A percentile compares a stretch with the other conserved stretches of the same genome.
Conservation (phyloP, 2,329 filamentous ascomycete species). For the Aureobasidium melanogenum region DNA sequence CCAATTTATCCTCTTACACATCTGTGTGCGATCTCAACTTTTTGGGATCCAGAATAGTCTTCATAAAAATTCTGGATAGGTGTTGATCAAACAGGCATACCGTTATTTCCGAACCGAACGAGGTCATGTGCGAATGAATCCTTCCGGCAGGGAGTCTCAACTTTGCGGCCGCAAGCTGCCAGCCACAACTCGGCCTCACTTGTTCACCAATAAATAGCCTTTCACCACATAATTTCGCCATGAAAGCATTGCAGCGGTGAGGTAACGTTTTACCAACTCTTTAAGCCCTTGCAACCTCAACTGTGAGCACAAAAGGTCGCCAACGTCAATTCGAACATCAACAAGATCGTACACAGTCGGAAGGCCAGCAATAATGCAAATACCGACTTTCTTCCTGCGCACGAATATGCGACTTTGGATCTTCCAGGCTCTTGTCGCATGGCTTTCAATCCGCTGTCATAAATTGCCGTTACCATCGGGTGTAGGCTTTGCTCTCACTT, state of each 20-base stretch:
- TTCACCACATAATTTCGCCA: background rate
- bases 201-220: background rate
- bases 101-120: background rate
- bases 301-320: background rate
- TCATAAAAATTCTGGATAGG: background rate
- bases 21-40: background rate
- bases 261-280: background rate
- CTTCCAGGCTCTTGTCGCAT: constrained; percentile 2
- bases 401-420: background rate
- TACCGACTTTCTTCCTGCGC: background rate
- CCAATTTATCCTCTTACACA: background rate
- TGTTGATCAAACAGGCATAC: background rate
- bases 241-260: background rate
- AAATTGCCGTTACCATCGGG: background rate
- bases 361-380: background rate
- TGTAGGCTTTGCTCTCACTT: background rate
- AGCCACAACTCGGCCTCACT: background rate
- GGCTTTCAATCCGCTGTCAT: background rate
- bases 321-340: background rate
- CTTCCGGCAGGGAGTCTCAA: background rate
- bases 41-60: background rate
- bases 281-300: no score
- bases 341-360: background rate
- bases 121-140: background rate
- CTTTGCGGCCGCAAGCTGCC: background rate